Conservation (phyloP, 495 filamentous ascomycete genomes). For the Hyaloscypha finlandica region DNA sequence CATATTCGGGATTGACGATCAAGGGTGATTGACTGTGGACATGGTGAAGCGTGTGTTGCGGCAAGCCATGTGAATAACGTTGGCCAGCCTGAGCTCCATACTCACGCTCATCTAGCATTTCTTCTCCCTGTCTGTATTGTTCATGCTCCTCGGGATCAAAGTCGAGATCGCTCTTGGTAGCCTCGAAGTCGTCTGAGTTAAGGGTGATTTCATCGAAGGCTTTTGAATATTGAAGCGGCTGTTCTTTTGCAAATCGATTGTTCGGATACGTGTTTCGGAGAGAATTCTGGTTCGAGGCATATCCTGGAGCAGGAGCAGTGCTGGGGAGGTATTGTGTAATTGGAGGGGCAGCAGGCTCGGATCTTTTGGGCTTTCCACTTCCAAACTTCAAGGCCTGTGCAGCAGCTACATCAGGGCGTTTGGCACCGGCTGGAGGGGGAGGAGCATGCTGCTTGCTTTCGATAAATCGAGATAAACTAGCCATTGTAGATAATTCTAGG, state of each 20-base stretch:
- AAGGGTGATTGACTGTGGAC: background rate
- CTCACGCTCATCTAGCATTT: background rate
- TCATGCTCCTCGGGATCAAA: background rate
- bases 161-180: slow-evolving; percentile 10
- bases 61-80: background rate
- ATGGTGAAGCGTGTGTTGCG: background rate
- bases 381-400: background rate
- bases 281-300: background rate
- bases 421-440: background rate
- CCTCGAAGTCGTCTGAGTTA: slow-evolving; percentile 9
- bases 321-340: background rate
- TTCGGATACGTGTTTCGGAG: background rate
- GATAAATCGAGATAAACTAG: background rate
- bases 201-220: slow-evolving; percentile 16
- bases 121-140: background rate
- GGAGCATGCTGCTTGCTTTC: background rate
- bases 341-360: background rate
- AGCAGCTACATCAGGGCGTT: background rate
- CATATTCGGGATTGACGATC: background rate
- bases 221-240: background rate
- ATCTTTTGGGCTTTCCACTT: background rate
- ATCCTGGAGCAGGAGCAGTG: background rate
- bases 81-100: background rate
- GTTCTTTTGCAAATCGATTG: background rate
- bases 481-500: background rate